Percentiles rank a stretch among this genome's conserved stretches.
Evolutionary conservation across 164 flowering plant genomes (phyloP).

Genomic region (Tetracentron sinense): DNA sequence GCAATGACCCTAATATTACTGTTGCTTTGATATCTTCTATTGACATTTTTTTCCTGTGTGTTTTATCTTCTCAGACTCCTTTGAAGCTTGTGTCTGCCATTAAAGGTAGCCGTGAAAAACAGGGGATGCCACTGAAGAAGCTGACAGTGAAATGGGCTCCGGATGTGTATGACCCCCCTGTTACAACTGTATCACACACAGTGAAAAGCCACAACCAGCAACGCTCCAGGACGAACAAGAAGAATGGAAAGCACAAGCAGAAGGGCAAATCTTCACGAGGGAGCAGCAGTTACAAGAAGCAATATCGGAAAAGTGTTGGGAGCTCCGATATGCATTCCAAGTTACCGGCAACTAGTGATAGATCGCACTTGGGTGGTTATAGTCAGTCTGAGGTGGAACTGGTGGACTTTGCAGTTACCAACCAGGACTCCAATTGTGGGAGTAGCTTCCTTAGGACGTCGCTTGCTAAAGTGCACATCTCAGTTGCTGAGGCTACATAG

Average conservation of each 20-base stretch:
- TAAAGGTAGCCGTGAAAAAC: constrained; percentile 75
- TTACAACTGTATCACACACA: constrained; percentile 46
- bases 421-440: constrained; percentile 48
- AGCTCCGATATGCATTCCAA: constrained; percentile 16
- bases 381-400: constrained; percentile 15
- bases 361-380: background rate
- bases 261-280: constrained; percentile 49
- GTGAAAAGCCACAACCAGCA: constrained; percentile 37
- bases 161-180: constrained; percentile 81
- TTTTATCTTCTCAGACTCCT: constrained; percentile 34
- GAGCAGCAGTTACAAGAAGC: constrained; percentile 49
- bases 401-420: constrained; percentile 25
- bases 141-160: constrained; percentile 72
- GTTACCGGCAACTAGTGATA: constrained; percentile 12
- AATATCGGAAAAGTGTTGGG: constrained; percentile 24
- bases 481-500: constrained; percentile 53
- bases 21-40: background rate
- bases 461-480: constrained; percentile 31
- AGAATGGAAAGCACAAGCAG: constrained; percentile 54
- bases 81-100: constrained; percentile 60
- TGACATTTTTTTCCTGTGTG: background rate
- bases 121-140: constrained; percentile 35
- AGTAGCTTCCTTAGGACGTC: constrained; percentile 47
- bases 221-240: constrained; percentile 37
- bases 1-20: background rate